phyloP scores from a whole-genome alignment of 2,329 filamentous ascomycete species.

The Arthrobotrys megalospora region DNA sequence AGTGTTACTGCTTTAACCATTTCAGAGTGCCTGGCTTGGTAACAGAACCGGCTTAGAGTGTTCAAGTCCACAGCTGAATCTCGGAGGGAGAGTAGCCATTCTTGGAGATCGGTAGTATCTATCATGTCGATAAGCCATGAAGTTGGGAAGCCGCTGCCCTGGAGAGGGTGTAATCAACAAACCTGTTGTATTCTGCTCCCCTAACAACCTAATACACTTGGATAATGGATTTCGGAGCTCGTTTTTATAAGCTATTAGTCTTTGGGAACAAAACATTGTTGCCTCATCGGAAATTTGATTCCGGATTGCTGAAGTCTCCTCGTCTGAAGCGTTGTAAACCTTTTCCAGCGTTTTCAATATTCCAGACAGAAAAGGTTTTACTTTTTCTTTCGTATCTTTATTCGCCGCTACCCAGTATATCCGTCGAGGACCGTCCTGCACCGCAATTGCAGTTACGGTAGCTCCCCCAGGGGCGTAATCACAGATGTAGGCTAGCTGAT shows the following conservation, averaged over 20 bases:
- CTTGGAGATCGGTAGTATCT: slow-evolving; percentile 8
- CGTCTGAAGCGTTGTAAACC: background rate
- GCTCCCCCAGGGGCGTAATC: slow-evolving; percentile 5
- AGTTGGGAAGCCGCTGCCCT: too few species aligned
- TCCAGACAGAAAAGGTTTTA: background rate
- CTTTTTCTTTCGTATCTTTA: background rate
- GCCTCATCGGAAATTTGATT: slow-evolving; percentile 18
- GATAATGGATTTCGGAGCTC: background rate
- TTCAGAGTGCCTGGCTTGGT: background rate
- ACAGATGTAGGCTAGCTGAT: slow-evolving; percentile 29
- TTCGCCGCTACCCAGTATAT: slow-evolving; percentile 33
- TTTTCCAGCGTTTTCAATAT: background rate
- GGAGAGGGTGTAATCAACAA: too few species aligned
- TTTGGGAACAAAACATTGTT: slow-evolving; percentile 1
- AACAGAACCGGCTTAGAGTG: slow-evolving; percentile 1
- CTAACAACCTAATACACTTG: background rate
- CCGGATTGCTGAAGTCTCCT: background rate
- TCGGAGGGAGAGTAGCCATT: background rate
- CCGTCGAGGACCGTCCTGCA: slow-evolving; percentile 12
- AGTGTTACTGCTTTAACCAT: background rate
- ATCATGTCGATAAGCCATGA: background rate
- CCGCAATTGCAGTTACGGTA: slow-evolving; percentile 31
- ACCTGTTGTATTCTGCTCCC: slow-evolving; percentile 11
- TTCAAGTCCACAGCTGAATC: background rate
- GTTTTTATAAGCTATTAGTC: background rate